Conservation (phyloP, 2,329 filamentous ascomycete species). For the Monilinia vaccinii-corymbosi region DNA sequence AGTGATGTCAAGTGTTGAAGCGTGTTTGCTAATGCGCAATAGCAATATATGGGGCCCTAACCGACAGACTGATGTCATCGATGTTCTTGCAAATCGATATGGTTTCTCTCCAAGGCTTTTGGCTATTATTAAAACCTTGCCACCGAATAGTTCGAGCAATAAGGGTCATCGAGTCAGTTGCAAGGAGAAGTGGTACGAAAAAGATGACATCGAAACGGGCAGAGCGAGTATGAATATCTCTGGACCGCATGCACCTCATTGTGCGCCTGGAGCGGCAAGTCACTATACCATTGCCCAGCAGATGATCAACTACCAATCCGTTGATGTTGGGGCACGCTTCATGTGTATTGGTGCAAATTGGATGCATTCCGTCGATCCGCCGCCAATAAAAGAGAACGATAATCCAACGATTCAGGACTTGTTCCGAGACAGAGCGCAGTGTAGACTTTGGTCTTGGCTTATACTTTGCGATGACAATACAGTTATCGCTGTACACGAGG, state of each 20-base stretch:
- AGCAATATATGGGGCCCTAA: constrained; percentile 65
- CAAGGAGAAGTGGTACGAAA: constrained; percentile 11
- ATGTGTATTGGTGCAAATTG: constrained; percentile 66
- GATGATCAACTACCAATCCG: constrained; percentile 68
- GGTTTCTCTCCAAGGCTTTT: constrained; percentile 58
- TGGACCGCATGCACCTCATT: neutral
- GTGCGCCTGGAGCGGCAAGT: constrained; percentile 16
- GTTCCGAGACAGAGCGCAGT: constrained; percentile 30
- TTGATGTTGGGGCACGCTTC: constrained; percentile 58
- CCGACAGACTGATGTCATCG: constrained; percentile 45
- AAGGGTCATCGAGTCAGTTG: constrained; percentile 13
- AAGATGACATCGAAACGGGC: constrained; percentile 22
- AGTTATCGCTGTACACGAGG: constrained; percentile 61
- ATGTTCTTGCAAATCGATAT: constrained; percentile 50
- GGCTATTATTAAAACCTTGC: constrained; percentile 53
- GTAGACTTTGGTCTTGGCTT: constrained; percentile 62
- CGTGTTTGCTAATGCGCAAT: constrained; percentile 9
- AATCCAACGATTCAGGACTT: constrained; percentile 26
- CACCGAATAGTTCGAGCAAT: constrained; percentile 25
- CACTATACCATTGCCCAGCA: constrained; percentile 50
- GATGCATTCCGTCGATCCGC: constrained; percentile 36
- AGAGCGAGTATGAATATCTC: constrained; percentile 12
- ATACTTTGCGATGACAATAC: constrained; percentile 60
- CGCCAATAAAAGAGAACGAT: constrained; percentile 17
- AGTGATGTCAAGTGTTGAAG: neutral